Conservation (phyloP, 805 yeast genomes). For the Candida michaelii region DNA sequence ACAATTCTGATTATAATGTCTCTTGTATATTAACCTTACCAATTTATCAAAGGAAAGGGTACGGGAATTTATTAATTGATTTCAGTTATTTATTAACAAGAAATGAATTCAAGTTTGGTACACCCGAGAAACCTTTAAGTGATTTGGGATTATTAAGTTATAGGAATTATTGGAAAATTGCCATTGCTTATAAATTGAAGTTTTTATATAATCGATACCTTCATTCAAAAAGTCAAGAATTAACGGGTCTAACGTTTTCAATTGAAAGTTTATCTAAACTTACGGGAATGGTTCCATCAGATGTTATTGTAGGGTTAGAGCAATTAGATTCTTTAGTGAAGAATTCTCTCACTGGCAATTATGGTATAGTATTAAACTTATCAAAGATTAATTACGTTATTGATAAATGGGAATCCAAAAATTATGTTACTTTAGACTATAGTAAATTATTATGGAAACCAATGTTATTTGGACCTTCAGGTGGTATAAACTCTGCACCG, state of each 20-base stretch:
- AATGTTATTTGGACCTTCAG: constrained; percentile 79
- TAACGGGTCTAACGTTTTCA: constrained; percentile 35
- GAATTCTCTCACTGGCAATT: constrained; percentile 44
- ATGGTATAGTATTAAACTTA: constrained; percentile 54
- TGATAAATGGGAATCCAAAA: constrained; percentile 52
- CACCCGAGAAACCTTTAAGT: constrained; percentile 94
- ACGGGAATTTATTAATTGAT: constrained; percentile 84
- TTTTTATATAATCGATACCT: constrained; percentile 22
- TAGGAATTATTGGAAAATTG: constrained; percentile 79
- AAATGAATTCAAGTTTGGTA: constrained; percentile 76
- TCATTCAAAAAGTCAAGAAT: neutral
- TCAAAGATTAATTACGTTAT: constrained; percentile 42
- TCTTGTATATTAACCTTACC: constrained; percentile 92
- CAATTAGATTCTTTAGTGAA: constrained; percentile 61
- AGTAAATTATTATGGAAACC: constrained; percentile 74
- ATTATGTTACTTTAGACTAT: constrained; percentile 51
- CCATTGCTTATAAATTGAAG: constrained; percentile 52
- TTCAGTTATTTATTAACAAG: constrained; percentile 81
- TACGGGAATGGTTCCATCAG: constrained; percentile 87
- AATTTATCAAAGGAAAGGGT: constrained; percentile 81
- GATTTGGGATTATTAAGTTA: constrained; percentile 84
- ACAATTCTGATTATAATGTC: constrained; percentile 74
- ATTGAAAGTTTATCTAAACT: constrained; percentile 61
- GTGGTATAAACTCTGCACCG: constrained; percentile 74
- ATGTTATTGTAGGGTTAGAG: constrained; percentile 84